Conservation (phyloP, 805 yeast species). For the Starmerella bombicola region DNA sequence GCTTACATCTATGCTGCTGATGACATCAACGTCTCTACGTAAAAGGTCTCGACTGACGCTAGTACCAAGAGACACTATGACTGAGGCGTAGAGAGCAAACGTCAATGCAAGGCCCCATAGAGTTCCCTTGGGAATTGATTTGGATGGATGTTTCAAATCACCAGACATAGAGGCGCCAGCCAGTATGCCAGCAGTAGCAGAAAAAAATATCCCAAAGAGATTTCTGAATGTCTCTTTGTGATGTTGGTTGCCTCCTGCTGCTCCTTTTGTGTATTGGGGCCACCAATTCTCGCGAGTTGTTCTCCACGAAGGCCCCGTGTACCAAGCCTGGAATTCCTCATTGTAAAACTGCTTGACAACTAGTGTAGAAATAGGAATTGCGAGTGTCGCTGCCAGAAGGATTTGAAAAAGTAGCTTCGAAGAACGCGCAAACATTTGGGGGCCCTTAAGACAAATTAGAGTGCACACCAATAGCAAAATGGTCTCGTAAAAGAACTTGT, state of each 20-base stretch:
- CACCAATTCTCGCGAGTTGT: conserved; percentile 54
- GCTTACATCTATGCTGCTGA: conserved; percentile 66
- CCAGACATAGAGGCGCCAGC: conserved; percentile 99
- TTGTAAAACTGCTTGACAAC: conserved; percentile 46
- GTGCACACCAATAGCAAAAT: conserved; percentile 58
- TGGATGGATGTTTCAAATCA: conserved; percentile 72
- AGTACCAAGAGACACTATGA: conserved; percentile 66
- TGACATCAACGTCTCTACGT: conserved; percentile 66
- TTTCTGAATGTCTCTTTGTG: conserved; percentile 65
- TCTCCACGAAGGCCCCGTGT: conserved; percentile 63
- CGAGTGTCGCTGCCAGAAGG: conserved; percentile 56
- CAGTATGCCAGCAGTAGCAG: conserved; percentile 96
- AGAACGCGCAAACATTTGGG: conserved; percentile 67
- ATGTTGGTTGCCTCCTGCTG: conserved; percentile 69
- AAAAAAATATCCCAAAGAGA: conserved; percentile 89
- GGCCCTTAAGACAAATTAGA: conserved; percentile 64
- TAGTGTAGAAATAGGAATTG: conserved; percentile 69
- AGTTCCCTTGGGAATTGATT: conserved; percentile 89
- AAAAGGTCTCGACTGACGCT: conserved; percentile 71
- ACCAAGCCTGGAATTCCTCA: conserved; percentile 28
- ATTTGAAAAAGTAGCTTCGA: conserved; percentile 62
- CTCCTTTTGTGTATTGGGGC: conserved; percentile 77
- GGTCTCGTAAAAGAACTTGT: conserved; percentile 62
- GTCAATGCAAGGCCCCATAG: conserved; percentile 70
- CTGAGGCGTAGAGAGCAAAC: conserved; percentile 62